Evolutionary conservation across 2,329 filamentous ascomycete genomes (phyloP).

Genomic region (Diplocarpon rosae): DNA sequence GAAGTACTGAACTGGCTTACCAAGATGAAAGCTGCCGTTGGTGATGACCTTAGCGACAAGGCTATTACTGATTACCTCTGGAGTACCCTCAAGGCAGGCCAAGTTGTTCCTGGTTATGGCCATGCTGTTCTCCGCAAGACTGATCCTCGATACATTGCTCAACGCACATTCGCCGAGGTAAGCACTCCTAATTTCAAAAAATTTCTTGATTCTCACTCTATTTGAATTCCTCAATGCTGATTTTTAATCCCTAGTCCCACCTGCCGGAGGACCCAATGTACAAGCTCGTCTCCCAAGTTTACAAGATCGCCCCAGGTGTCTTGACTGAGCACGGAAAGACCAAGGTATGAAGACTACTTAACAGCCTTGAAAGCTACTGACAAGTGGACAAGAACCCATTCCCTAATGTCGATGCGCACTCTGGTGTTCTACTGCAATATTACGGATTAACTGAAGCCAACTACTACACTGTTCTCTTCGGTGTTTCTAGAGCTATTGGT

Average conservation of each 20-base stretch:
- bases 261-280: constrained; percentile 98
- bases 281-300: constrained; percentile 99
- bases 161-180: constrained; percentile 75
- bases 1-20: constrained; percentile 98
- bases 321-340: constrained; percentile 99
- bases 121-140: constrained; percentile 99
- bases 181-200: constrained; percentile 1
- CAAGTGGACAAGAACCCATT: neutral
- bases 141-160: constrained; percentile 95
- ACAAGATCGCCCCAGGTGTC: constrained; percentile 98
- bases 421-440: constrained; percentile 97
- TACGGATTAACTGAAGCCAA: constrained; percentile 97
- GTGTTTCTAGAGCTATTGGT: constrained; percentile 95
- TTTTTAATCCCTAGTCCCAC: neutral
- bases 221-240: too few relatives aligned
- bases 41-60: constrained; percentile 91
- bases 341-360: constrained; percentile 44
- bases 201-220: neutral
- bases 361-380: neutral
- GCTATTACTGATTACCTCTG: constrained; percentile 98
- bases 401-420: constrained; percentile 83
- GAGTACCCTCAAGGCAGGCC: constrained; percentile 89
- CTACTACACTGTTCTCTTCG: constrained; percentile 99
- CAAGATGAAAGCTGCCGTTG: constrained; percentile 94
- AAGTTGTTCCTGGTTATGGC: constrained; percentile 95